A percentile compares a stretch with the other conserved stretches of the same genome.
Evolutionary conservation across 192 early-diverging fungal species (phyloP).

Genomic region (Backusella westeae): DNA sequence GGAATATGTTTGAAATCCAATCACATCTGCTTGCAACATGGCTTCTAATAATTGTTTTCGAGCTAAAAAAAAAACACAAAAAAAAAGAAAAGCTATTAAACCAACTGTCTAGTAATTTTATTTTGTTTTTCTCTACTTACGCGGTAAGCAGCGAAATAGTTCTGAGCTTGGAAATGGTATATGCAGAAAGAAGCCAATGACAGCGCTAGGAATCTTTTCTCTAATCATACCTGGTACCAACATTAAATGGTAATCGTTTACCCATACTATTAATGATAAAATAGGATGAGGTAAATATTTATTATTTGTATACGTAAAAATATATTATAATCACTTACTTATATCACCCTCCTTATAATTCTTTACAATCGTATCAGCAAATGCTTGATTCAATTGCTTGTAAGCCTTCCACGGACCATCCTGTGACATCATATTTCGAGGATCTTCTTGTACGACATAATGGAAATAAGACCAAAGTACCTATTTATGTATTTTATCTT

Average conservation of each 20-base stretch:
- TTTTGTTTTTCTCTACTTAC: slow-evolving; percentile 40
- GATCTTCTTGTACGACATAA: slow-evolving; percentile 89
- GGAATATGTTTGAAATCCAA: slow-evolving; percentile 95
- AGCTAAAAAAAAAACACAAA: slow-evolving; percentile 35
- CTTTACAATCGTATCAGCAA: slow-evolving; percentile 79
- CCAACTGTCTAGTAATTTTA: neutral
- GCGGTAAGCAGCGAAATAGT: slow-evolving; percentile 87
- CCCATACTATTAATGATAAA: slow-evolving; percentile 69
- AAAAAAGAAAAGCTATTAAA: neutral
- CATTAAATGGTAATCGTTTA: slow-evolving; percentile 98
- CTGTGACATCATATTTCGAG: slow-evolving; percentile 76
- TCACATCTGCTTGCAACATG: slow-evolving; percentile 83
- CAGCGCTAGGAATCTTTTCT: slow-evolving; percentile 77
- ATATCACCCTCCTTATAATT: slow-evolving; percentile 83
- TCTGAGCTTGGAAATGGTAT: slow-evolving; percentile 97
- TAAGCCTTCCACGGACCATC: slow-evolving; percentile 83
- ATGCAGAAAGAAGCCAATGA: slow-evolving; percentile 95
- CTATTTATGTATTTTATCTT: slow-evolving; percentile 40
- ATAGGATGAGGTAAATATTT: no score
- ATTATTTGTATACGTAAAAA: no score
- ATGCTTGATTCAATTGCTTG: slow-evolving; percentile 77
- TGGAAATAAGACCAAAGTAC: slow-evolving; percentile 97
- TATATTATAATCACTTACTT: slow-evolving; percentile 48
- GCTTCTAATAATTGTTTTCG: slow-evolving; percentile 88
- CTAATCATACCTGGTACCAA: slow-evolving; percentile 87